Percentiles rank a stretch among this genome's conserved stretches.
phyloP scores from a whole-genome alignment of 2,329 filamentous ascomycete species.

The Akanthomyces dipterigenus region DNA sequence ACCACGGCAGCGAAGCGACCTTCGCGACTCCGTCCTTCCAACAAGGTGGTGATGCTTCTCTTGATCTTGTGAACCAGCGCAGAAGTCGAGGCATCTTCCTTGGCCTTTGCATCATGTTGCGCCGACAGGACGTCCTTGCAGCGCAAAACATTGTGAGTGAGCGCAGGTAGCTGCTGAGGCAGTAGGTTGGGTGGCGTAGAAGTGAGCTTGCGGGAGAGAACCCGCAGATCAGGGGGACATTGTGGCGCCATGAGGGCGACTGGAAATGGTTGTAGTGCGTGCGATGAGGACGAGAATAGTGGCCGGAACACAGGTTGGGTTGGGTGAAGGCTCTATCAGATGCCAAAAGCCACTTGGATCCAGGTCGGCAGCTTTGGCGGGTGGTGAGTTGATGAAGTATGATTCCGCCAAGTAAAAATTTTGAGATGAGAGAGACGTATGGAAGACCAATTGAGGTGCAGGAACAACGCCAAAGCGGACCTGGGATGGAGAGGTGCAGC shows the following conservation, averaged over 20 bases:
- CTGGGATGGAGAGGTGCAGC: not conserved
- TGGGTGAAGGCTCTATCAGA: slow-evolving; percentile 1
- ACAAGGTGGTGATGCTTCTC: slow-evolving; percentile 66
- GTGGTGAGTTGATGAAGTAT: no score
- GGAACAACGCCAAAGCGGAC: not conserved
- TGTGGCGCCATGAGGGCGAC: slow-evolving; percentile 24
- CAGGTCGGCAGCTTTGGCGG: not conserved
- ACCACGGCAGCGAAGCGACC: slow-evolving; percentile 73
- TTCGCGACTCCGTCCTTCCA: slow-evolving; percentile 68
- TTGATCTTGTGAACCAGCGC: slow-evolving; percentile 73
- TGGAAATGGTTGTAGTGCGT: not conserved
- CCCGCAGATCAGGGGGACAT: slow-evolving; percentile 51
- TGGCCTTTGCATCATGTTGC: slow-evolving; percentile 52
- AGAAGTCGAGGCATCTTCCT: slow-evolving; percentile 56
- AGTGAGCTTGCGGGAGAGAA: slow-evolving; percentile 63
- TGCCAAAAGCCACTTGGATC: not conserved
- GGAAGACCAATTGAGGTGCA: not conserved
- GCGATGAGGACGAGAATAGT: not conserved
- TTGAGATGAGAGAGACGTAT: not conserved
- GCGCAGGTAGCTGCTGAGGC: slow-evolving; percentile 62
- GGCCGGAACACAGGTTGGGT: not conserved
- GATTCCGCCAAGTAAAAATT: not conserved
- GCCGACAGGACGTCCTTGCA: slow-evolving; percentile 57
- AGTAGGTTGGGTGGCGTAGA: slow-evolving; percentile 67
- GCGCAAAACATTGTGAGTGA: slow-evolving; percentile 54